phyloP scores from a whole-genome alignment of 176 grass and related monocot genomes.

The Luzula sylvatica region DNA sequence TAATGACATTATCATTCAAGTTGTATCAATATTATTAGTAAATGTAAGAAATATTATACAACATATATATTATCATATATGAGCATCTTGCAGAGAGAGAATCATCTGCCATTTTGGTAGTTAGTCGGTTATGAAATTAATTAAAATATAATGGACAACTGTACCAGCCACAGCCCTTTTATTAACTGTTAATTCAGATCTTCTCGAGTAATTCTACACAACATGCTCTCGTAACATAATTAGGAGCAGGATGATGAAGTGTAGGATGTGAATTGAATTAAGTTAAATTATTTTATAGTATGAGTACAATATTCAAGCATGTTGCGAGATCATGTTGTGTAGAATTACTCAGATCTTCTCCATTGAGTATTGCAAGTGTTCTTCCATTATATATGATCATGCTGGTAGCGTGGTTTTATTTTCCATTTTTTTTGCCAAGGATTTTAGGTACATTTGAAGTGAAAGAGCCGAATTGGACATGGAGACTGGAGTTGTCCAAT shows the following conservation, averaged over 20 bases:
- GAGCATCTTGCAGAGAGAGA: conserved; percentile 9
- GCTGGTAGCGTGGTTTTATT: too few species aligned
- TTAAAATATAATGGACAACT: conserved; percentile 10
- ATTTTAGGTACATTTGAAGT: not conserved
- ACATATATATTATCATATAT: too few species aligned
- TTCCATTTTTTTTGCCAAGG: not conserved
- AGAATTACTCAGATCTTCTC: not conserved
- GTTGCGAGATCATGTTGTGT: too few species aligned
- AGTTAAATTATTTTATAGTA: too few species aligned
- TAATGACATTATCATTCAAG: conserved; percentile 12
- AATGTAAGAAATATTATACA: conserved; percentile 12
- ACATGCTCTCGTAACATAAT: too few species aligned
- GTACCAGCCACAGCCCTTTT: conserved; percentile 8
- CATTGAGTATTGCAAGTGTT: not conserved
- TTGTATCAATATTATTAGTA: not conserved
- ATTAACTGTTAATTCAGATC: not conserved
- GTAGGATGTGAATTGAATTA: too few species aligned
- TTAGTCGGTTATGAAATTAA: conserved; percentile 25
- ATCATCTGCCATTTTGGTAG: conserved; percentile 14
- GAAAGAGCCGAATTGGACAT: too few species aligned
- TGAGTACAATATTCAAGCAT: too few species aligned
- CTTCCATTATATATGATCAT: not conserved
- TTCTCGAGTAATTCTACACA: too few species aligned
- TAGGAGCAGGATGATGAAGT: too few species aligned
- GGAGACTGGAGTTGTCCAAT: conserved; percentile 5